Conservation (phyloP, 768 basidiomycete genomes). For the Russula emetica region DNA sequence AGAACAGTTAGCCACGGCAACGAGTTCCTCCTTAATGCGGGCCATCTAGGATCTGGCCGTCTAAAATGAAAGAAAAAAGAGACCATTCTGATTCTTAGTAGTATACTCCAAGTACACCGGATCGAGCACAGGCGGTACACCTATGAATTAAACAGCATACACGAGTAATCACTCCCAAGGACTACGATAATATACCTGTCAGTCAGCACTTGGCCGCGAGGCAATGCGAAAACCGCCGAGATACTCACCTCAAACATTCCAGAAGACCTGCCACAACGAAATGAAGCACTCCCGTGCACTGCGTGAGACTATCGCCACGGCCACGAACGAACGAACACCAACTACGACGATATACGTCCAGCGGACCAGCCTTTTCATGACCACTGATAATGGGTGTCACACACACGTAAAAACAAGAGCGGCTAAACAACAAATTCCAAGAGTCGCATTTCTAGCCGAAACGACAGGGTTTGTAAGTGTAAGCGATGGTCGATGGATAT, state of each 20-base stretch:
- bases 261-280: background rate
- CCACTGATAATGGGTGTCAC: background rate
- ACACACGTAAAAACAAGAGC: background rate
- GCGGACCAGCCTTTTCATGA: background rate
- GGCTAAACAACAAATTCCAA: background rate
- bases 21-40: background rate
- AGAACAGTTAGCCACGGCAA: slow-evolving; percentile 1
- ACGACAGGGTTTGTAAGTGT: background rate
- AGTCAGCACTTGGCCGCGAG: background rate
- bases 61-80: background rate
- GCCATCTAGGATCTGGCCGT: background rate
- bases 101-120: slow-evolving; percentile 19
- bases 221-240: background rate
- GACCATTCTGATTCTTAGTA: background rate
- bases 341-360: background rate
- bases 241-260: slow-evolving; percentile 10
- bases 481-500: background rate
- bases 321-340: background rate
- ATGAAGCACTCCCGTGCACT: background rate
- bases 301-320: background rate
- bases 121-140: slow-evolving; percentile 17
- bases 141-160: slow-evolving; percentile 14
- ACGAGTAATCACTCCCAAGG: background rate
- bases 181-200: background rate
- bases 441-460: background rate